These are phyloP conservation scores for Persicaria tinctoria DNA, from an alignment of 148 eudicot species.

Conservation along the genomic window DNA sequence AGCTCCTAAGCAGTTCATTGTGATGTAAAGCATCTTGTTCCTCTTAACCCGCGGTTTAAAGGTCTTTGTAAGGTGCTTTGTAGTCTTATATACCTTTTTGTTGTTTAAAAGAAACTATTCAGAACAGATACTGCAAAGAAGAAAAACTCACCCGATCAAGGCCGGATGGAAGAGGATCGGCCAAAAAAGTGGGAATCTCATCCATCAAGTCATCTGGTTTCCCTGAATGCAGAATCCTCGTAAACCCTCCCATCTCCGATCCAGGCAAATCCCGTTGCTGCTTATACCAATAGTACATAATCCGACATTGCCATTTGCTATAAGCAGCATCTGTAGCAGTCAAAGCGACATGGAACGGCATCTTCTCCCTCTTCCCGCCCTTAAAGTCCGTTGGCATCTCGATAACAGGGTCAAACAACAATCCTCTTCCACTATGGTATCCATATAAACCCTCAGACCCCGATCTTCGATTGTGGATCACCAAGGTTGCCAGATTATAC, in stretches of 20 bases:
- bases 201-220: conserved; percentile 72
- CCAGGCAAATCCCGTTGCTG: conserved; percentile 62
- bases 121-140: neutral
- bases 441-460: conserved; percentile 21
- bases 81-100: neutral
- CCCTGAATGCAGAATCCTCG: conserved; percentile 93
- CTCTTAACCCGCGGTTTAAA: neutral
- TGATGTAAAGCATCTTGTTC: neutral
- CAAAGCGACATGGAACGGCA: conserved; percentile 70
- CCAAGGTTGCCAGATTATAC: conserved; percentile 59
- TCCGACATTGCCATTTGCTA: conserved; percentile 95
- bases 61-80: neutral
- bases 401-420: conserved; percentile 51
- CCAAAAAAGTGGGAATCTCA: conserved; percentile 87
- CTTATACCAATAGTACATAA: conserved; percentile 99
- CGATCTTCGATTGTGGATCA: conserved; percentile 39
- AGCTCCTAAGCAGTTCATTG: too few relatives aligned
- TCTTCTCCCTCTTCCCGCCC: conserved; percentile 25
- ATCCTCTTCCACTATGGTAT: conserved; percentile 16
- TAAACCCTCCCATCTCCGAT: conserved; percentile 91
- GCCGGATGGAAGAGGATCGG: conserved; percentile 86
- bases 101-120: neutral
- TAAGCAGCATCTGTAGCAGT: conserved; percentile 97
- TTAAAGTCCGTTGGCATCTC: conserved; percentile 39
- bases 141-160: conserved; percentile 72